These are phyloP conservation scores for Bolboschoenoplectus hybrid DNA, from an alignment of 202 grass and related monocot genomes.

Conservation along the genomic window DNA sequence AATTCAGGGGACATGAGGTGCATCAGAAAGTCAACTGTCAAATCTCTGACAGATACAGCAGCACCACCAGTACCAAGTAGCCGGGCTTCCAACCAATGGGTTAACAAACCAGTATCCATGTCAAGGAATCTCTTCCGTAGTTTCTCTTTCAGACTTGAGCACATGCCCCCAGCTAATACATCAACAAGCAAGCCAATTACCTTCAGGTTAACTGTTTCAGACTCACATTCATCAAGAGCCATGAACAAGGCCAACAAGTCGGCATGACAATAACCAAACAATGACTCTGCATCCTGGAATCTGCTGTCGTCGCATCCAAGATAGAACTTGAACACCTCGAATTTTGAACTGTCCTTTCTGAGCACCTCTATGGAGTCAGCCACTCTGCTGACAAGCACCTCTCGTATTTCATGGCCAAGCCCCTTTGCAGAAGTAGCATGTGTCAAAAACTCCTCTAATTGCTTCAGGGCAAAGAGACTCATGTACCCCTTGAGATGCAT, in stretches of 20 bases:
- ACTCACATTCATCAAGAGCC: conserved; percentile 71
- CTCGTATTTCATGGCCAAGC: conserved; percentile 50
- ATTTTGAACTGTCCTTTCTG: conserved; percentile 53
- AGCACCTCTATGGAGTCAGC: conserved; percentile 70
- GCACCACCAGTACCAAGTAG: conserved; percentile 53
- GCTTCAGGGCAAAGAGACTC: conserved; percentile 78
- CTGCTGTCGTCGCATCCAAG: conserved; percentile 63
- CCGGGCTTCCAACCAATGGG: conserved; percentile 72
- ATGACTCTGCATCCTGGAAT: conserved; percentile 48
- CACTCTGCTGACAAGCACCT: conserved; percentile 62
- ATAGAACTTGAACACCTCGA: conserved; percentile 72
- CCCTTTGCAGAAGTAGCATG: conserved; percentile 52
- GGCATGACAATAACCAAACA: conserved; percentile 60
- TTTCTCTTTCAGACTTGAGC: conserved; percentile 62
- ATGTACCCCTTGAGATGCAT: conserved; percentile 66
- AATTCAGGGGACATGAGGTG: conserved; percentile 70
- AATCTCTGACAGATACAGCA: conserved; percentile 58
- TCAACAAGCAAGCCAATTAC: conserved; percentile 77
- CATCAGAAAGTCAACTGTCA: conserved; percentile 69
- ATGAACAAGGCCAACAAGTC: conserved; percentile 69
- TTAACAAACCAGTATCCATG: conserved; percentile 68
- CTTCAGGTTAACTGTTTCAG: conserved; percentile 79
- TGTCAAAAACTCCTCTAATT: conserved; percentile 75
- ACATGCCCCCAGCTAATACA: conserved; percentile 64
- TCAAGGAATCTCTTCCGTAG: conserved; percentile 76